These are phyloP conservation scores for Gautieria morchelliformis DNA, from an alignment of 768 basidiomycete genomes.

Conservation along the genomic window DNA sequence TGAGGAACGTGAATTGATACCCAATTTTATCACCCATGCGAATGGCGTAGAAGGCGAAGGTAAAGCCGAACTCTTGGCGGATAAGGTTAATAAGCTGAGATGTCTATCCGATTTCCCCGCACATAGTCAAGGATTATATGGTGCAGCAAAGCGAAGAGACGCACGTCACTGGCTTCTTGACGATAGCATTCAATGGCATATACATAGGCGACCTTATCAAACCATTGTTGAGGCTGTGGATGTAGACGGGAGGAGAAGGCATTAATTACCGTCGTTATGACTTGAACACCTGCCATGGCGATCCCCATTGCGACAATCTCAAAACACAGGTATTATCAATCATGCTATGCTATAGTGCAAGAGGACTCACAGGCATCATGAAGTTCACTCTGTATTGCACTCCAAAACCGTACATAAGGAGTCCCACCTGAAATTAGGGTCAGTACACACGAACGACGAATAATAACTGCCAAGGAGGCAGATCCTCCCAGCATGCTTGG, in stretches of 20 bases:
- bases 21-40: not conserved
- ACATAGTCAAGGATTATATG: too few species aligned
- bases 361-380: not conserved
- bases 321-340: not conserved
- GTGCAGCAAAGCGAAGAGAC: not conserved
- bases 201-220: not conserved
- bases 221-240: not conserved
- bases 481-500: too few species aligned
- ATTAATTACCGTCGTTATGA: not conserved
- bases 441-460: not conserved
- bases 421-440: not conserved
- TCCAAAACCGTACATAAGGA: slow-evolving; percentile 4
- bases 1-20: slow-evolving; percentile 2
- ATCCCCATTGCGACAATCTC: slow-evolving; percentile 5
- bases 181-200: slow-evolving; percentile 6
- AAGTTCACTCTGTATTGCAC: slow-evolving; percentile 5
- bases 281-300: slow-evolving; percentile 3
- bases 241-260: not conserved
- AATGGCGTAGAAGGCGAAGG: slow-evolving; percentile 6
- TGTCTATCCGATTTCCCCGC: not conserved
- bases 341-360: too few species aligned
- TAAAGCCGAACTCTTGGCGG: slow-evolving; percentile 6
- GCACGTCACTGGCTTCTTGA: slow-evolving; percentile 3
- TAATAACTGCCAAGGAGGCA: too few species aligned
- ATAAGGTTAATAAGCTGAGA: slow-evolving; percentile 3